Conservation (phyloP, 2,329 filamentous ascomycete species). For the Cladophialophora immunda region DNA sequence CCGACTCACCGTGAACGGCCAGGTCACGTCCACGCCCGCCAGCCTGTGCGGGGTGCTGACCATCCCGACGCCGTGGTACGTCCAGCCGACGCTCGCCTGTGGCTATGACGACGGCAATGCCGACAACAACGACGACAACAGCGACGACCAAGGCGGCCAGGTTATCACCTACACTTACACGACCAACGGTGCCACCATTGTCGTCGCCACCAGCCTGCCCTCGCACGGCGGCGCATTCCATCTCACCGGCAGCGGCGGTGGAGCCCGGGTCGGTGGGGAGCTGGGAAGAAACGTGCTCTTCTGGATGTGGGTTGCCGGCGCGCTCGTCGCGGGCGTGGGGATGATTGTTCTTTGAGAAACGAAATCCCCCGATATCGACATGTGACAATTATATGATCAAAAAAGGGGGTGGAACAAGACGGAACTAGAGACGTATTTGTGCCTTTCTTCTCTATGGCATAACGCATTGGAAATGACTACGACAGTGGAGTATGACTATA, state of each 20-base stretch:
- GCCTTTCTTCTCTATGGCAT: neutral
- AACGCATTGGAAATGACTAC: neutral
- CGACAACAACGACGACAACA: neutral
- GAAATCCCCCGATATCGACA: neutral
- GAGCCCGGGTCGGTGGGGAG: neutral
- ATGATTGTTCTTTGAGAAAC: conserved; percentile 17
- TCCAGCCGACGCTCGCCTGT: conserved; percentile 7
- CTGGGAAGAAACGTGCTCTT: neutral
- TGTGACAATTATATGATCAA: too few relatives aligned
- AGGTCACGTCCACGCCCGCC: conserved; percentile 11
- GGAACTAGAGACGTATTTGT: too few relatives aligned
- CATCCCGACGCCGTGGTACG: conserved; percentile 4
- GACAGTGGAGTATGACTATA: too few relatives aligned
- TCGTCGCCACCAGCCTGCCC: conserved; percentile 17
- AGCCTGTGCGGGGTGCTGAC: conserved; percentile 14
- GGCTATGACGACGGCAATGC: neutral
- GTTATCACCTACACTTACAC: conserved; percentile 22
- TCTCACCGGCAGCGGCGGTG: conserved; percentile 13
- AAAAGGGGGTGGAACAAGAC: too few relatives aligned
- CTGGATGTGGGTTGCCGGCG: conserved; percentile 2
- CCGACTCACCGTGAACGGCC: conserved; percentile 9
- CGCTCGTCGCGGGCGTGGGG: conserved; percentile 10
- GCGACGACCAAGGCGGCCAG: neutral
- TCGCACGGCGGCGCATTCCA: conserved; percentile 12
- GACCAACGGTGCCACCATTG: conserved; percentile 14